phyloP scores from a whole-genome alignment of 306 rosid species.

The Pueraria montana region DNA sequence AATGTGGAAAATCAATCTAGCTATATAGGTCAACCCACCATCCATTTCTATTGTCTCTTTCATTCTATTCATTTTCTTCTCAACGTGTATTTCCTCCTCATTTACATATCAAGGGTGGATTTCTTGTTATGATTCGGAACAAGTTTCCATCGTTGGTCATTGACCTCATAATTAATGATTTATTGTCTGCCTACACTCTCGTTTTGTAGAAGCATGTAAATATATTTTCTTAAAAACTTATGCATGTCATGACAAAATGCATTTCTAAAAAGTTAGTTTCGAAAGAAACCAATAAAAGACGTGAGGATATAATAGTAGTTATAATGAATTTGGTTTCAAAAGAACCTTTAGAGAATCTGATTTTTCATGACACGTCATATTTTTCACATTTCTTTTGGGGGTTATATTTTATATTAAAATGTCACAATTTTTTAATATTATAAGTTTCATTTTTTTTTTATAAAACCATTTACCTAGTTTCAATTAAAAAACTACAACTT shows the following conservation, averaged over 20 bases:
- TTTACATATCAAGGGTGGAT: constrained; percentile 13
- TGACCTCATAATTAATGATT: constrained; percentile 31
- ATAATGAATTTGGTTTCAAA: background rate
- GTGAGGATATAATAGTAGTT: background rate
- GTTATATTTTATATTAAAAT: background rate
- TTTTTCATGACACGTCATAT: background rate
- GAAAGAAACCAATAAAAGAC: constrained; percentile 16
- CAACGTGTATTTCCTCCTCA: background rate
- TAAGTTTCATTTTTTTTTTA: background rate
- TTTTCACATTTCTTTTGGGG: background rate
- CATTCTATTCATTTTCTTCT: constrained; percentile 8
- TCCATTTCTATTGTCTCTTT: constrained; percentile 54
- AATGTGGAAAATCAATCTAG: constrained; percentile 29
- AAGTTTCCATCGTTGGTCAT: constrained; percentile 30
- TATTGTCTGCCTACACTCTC: background rate
- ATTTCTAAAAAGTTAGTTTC: background rate
- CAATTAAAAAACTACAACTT: background rate
- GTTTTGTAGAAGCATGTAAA: background rate
- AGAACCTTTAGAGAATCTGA: background rate
- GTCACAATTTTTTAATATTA: background rate
- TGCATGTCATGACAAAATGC: constrained; percentile 7
- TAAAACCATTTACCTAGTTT: background rate
- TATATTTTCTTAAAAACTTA: background rate
- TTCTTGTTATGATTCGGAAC: constrained; percentile 22
- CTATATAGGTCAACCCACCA: constrained; percentile 61